Evolutionary conservation across 345 rosid species (phyloP).

Genomic region (Salix brachista): DNA sequence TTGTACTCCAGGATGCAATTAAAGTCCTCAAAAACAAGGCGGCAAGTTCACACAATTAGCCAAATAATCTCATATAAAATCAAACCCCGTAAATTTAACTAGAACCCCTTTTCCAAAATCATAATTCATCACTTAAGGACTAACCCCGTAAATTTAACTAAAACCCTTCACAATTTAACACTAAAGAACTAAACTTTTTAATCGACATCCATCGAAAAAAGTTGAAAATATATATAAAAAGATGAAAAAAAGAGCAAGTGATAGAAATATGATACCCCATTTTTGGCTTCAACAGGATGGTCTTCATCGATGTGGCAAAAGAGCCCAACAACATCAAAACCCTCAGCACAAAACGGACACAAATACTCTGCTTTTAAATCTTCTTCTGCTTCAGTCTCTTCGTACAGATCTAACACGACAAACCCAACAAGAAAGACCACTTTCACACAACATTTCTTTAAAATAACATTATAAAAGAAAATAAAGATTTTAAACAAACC

Average conservation of each 20-base stretch:
- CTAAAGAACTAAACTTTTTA: not conserved
- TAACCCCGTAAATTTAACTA: not conserved
- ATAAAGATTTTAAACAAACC: constrained; percentile 16
- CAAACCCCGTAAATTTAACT: not conserved
- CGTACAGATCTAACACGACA: constrained; percentile 43
- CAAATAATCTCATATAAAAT: not conserved
- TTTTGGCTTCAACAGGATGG: constrained; percentile 77
- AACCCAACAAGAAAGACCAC: not conserved
- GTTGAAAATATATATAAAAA: not conserved
- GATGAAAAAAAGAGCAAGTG: not conserved
- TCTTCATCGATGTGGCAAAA: constrained; percentile 88
- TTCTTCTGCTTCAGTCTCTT: constrained; percentile 56
- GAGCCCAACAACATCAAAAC: constrained; percentile 79
- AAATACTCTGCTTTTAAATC: constrained; percentile 58
- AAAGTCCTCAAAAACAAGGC: not conserved
- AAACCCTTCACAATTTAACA: not conserved
- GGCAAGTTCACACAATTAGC: not conserved
- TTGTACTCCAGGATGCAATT: not conserved
- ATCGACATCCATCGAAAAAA: not conserved
- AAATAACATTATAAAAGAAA: not conserved
- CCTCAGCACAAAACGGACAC: constrained; percentile 82
- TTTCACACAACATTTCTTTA: not conserved
- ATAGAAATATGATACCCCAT: constrained; percentile 49
- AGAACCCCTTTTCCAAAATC: not conserved
- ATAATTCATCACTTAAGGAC: not conserved